Evolutionary conservation across 1,284 basidiomycete species (phyloP).

Genomic region (Porogramme epimiltina): DNA sequence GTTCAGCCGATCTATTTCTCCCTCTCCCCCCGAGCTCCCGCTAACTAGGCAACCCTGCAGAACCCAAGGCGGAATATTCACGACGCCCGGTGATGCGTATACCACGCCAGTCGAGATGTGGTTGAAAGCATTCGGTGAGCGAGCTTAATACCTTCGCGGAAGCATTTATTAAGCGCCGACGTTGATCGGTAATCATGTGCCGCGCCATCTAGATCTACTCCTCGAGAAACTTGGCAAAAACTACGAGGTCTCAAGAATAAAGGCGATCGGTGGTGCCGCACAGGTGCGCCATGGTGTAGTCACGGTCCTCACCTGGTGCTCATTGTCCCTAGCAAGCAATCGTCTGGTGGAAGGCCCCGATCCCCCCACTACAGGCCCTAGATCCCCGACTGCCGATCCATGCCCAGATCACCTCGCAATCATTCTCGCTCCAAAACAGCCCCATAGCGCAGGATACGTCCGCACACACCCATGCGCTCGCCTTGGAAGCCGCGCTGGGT

Average conservation of each 20-base stretch:
- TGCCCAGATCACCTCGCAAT: constrained; percentile 64
- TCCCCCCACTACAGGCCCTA: constrained; percentile 64
- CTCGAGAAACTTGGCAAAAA: constrained; percentile 72
- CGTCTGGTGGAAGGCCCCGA: constrained; percentile 80
- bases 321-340: constrained; percentile 59
- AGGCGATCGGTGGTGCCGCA: constrained; percentile 72
- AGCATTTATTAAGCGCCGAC: constrained; percentile 37
- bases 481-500: constrained; percentile 71
- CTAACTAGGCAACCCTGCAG: constrained; percentile 37
- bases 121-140: constrained; percentile 80
- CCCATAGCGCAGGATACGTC: constrained; percentile 78
- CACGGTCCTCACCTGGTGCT: background rate
- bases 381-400: constrained; percentile 67
- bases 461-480: constrained; percentile 72
- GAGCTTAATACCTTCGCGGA: constrained; percentile 42
- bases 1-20: too few relatives aligned
- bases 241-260: constrained; percentile 67
- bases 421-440: constrained; percentile 74
- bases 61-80: constrained; percentile 83
- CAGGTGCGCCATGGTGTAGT: constrained; percentile 46
- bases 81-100: constrained; percentile 80
- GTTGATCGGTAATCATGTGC: constrained; percentile 29
- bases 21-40: too few relatives aligned
- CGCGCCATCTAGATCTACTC: constrained; percentile 55
- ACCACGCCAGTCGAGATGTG: constrained; percentile 86